Conservation (phyloP, 2,329 filamentous ascomycete genomes). For the Curvularia sp. region DNA sequence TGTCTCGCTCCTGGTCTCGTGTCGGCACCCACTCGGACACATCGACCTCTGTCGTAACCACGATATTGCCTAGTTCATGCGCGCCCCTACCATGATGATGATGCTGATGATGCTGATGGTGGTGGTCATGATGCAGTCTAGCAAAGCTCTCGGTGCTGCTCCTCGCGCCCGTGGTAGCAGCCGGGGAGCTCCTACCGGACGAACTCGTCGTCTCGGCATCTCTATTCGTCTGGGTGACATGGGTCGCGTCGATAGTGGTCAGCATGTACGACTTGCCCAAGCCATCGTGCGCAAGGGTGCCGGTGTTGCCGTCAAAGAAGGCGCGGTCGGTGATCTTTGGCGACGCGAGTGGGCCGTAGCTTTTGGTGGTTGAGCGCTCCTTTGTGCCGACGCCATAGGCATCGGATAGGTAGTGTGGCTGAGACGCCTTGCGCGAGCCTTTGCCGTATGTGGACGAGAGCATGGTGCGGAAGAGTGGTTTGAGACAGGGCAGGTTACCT, state of each 20-base stretch:
- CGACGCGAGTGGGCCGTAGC: constrained; percentile 17
- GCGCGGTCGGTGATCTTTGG: constrained; percentile 5
- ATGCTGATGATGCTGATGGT: constrained; percentile 3
- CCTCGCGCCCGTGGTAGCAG: not conserved
- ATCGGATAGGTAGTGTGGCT: constrained; percentile 22
- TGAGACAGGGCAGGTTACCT: constrained; percentile 54
- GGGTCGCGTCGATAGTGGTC: constrained; percentile 18
- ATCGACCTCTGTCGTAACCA: constrained; percentile 24
- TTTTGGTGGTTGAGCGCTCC: constrained; percentile 16
- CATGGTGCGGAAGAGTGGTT: constrained; percentile 51
- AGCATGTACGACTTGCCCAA: constrained; percentile 19
- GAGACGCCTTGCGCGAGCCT: constrained; percentile 24
- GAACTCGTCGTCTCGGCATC: not conserved
- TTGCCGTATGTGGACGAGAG: constrained; percentile 45
- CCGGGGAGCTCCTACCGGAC: constrained; percentile 16
- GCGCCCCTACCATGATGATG: not conserved
- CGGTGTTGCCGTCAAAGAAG: constrained; percentile 2
- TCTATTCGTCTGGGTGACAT: not conserved
- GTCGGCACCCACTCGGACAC: constrained; percentile 16
- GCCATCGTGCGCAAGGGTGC: not conserved
- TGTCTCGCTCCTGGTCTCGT: not conserved
- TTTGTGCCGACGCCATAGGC: constrained; percentile 30
- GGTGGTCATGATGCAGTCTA: constrained; percentile 5
- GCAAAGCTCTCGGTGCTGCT: constrained; percentile 15
- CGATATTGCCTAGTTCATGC: constrained; percentile 13